A percentile compares a stretch with the other conserved stretches of the same genome.
Conservation (phyloP, 768 basidiomycete genomes). For the Strobilomyces confusus region DNA sequence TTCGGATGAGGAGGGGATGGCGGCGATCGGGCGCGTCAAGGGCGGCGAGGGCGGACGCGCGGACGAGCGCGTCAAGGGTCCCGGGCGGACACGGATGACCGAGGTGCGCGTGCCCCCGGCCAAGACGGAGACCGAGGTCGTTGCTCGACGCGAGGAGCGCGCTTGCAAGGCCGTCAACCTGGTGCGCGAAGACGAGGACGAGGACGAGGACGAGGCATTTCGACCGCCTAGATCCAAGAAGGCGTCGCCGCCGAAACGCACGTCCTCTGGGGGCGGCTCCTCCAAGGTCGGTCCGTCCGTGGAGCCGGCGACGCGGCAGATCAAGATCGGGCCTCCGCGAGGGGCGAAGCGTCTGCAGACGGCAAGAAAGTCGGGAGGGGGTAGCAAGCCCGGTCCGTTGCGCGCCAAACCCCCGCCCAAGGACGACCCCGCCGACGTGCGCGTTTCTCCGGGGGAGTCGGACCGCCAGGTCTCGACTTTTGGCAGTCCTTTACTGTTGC, state of each 20-base stretch:
- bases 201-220: constrained; percentile 4
- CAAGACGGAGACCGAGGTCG: not conserved
- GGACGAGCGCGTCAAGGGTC: no score
- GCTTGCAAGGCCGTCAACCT: not conserved
- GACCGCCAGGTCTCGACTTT: not conserved
- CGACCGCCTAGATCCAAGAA: constrained; percentile 1
- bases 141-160: not conserved
- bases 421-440: not conserved
- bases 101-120: not conserved
- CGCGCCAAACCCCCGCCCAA: not conserved
- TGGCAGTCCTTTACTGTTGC: not conserved
- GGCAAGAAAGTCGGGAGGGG: not conserved
- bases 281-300: not conserved
- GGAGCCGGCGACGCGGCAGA: not conserved
- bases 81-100: no score
- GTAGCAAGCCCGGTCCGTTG: not conserved
- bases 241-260: not conserved
- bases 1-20: no score
- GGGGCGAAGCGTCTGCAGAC: constrained; percentile 11
- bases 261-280: not conserved
- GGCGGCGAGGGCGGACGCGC: no score
- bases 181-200: not conserved
- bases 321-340: constrained; percentile 28
- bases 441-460: not conserved
- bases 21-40: no score